A percentile compares a stretch with the other conserved stretches of the same genome.
Conservation (phyloP, 352 stramenopile species). For the Pythium chondricola region DNA sequence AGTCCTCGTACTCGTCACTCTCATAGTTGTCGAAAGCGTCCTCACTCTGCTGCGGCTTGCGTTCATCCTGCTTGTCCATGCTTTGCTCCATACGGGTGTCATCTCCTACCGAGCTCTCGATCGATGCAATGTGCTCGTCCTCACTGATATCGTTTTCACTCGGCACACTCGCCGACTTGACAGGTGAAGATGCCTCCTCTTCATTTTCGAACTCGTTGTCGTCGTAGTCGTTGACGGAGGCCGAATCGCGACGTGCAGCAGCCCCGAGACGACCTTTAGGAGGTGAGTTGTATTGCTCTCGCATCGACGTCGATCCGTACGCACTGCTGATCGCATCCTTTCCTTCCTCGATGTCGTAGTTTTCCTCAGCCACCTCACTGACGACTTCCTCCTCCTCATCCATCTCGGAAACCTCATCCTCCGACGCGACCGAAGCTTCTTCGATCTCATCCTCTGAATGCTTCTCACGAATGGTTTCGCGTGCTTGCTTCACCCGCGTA, state of each 20-base stretch:
- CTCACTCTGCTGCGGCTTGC: too few species aligned
- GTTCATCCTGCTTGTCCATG: too few species aligned
- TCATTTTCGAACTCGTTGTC: conserved; percentile 10
- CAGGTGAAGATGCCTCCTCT: background rate
- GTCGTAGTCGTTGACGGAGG: conserved; percentile 1
- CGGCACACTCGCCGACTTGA: too few species aligned
- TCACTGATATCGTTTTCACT: background rate
- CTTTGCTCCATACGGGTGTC: too few species aligned
- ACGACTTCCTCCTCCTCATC: background rate
- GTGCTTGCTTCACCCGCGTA: background rate
- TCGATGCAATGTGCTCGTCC: background rate
- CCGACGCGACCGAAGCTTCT: too few species aligned
- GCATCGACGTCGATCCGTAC: too few species aligned
- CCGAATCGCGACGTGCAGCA: too few species aligned
- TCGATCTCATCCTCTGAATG: too few species aligned
- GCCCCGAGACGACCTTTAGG: too few species aligned
- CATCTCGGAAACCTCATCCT: background rate
- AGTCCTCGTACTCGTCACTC: background rate
- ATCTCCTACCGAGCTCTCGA: background rate
- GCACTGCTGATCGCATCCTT: background rate
- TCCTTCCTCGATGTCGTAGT: background rate
- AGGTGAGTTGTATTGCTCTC: too few species aligned
- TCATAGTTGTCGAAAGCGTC: background rate
- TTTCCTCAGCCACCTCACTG: background rate
- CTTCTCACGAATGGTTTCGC: too few species aligned